Percentiles rank a stretch among this genome's conserved stretches.
Evolutionary conservation across 2,329 filamentous ascomycete species (phyloP).

Genomic region (Calonectria hongkongensis): DNA sequence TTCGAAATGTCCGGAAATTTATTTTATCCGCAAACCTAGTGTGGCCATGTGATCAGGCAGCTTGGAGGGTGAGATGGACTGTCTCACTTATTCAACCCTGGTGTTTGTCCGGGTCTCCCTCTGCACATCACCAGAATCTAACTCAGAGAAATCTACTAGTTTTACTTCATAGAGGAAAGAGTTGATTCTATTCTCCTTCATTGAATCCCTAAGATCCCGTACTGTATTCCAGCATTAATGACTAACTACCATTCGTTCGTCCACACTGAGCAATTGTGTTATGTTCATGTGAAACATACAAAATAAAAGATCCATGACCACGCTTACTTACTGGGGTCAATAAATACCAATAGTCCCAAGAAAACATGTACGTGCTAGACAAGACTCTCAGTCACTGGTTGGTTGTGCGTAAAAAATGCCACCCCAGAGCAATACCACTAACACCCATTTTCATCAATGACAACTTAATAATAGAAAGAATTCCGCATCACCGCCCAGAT

Average conservation of each 20-base stretch:
- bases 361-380: too few species aligned
- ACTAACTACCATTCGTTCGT: too few species aligned
- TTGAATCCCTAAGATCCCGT: background rate
- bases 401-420: too few species aligned
- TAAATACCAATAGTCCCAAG: too few species aligned
- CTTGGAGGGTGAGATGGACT: background rate
- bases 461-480: background rate
- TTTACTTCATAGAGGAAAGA: background rate
- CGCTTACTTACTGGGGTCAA: too few species aligned
- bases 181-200: too few species aligned
- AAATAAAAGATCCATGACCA: too few species aligned
- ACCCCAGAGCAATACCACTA: background rate
- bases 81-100: background rate
- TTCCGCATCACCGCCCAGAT: background rate
- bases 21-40: constrained; percentile 3
- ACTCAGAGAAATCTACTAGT: background rate
- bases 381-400: too few species aligned
- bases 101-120: background rate
- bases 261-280: too few species aligned
- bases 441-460: too few species aligned
- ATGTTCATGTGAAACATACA: too few species aligned
- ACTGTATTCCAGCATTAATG: background rate
- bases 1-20: background rate
- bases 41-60: background rate
- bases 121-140: background rate